These are phyloP conservation scores for Carex kokanica DNA, from an alignment of 176 grass and related monocot species.

Conservation along the genomic window DNA sequence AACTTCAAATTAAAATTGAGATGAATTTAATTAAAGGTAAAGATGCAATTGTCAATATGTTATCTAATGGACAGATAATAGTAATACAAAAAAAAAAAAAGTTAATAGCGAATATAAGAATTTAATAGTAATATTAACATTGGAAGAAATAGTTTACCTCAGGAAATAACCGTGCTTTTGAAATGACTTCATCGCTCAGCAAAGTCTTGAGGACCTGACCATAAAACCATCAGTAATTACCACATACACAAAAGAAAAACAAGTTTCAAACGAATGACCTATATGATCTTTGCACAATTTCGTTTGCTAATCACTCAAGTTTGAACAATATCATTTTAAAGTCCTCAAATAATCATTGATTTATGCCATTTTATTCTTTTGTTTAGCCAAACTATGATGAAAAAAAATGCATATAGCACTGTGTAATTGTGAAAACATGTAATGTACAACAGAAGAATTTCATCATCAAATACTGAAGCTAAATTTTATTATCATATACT, in stretches of 20 bases:
- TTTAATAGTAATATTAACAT: background rate
- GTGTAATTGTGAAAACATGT: background rate
- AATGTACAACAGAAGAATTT: background rate
- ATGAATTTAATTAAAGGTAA: background rate
- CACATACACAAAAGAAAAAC: background rate
- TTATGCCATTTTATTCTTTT: background rate
- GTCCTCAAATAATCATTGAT: background rate
- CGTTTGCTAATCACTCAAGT: background rate
- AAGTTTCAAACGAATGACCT: background rate
- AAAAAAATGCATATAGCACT: background rate
- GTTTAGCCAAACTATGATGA: background rate
- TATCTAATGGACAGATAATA: background rate
- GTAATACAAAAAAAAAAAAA: background rate
- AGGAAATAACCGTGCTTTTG: constrained; percentile 41
- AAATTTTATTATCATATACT: background rate
- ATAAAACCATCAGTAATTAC: constrained; percentile 2
- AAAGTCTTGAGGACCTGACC: constrained; percentile 76
- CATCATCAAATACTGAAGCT: background rate
- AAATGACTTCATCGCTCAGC: constrained; percentile 70
- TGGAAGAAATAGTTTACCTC: constrained; percentile 43
- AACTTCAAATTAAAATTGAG: background rate
- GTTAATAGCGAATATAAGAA: background rate
- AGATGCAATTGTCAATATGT: background rate
- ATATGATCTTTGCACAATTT: background rate
- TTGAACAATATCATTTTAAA: background rate